Conservation (phyloP, 495 filamentous ascomycete species). For the Xylaria venustula region DNA sequence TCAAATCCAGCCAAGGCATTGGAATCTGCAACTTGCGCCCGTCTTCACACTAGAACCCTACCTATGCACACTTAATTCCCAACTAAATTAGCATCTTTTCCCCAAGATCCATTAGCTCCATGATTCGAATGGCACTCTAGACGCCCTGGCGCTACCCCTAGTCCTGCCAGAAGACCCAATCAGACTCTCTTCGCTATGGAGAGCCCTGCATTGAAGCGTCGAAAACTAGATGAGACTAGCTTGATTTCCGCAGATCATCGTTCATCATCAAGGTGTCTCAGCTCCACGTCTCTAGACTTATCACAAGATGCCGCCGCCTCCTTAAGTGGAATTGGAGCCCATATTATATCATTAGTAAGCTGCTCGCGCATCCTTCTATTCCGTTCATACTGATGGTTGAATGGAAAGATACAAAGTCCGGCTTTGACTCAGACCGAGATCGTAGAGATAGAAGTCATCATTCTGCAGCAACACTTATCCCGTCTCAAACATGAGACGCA, state of each 20-base stretch:
- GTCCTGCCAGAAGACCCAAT: too few species aligned
- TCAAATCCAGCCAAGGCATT: too few species aligned
- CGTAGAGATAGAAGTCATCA: too few species aligned
- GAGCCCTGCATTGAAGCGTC: constrained; percentile 1
- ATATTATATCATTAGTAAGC: neutral
- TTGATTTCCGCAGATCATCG: neutral
- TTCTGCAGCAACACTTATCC: too few species aligned
- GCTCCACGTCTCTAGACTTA: neutral
- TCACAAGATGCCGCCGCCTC: neutral
- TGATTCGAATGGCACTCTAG: neutral
- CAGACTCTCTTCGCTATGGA: neutral
- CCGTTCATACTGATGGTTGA: neutral
- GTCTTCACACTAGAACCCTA: too few species aligned
- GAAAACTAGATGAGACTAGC: neutral
- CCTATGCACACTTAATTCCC: too few species aligned
- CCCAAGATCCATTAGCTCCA: neutral
- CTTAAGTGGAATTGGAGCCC: neutral
- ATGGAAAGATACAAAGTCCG: neutral
- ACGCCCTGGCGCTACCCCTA: neutral
- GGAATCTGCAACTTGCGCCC: too few species aligned
- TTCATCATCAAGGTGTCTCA: neutral
- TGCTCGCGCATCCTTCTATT: neutral
- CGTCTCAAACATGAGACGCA: too few species aligned
- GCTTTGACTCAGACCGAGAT: too few species aligned
- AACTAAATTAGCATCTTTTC: too few species aligned